Evolutionary conservation across 2,329 filamentous ascomycete genomes (phyloP), one percentile per base, ranked within the genome.

Genomic region (Pyrenophora teres): DNA sequence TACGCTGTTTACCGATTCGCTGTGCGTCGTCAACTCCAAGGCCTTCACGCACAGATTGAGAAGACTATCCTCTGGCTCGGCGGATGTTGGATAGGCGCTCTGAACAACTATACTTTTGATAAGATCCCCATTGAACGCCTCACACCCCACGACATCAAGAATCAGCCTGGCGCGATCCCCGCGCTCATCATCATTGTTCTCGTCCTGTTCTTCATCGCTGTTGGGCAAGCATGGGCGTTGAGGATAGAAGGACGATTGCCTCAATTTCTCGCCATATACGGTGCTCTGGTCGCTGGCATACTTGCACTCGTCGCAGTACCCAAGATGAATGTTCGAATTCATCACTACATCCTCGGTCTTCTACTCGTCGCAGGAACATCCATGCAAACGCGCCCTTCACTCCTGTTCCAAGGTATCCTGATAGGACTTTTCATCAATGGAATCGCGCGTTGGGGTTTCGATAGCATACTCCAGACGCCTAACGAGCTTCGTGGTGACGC

Each of bases 61-160:
- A 97, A 96, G 79, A 90, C 91, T 0, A 75, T 97, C 2, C 80
- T 97, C 23, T 97, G 92, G 88, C 80, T 99, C 0, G 92, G 92
- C 1, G 87, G 86, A 6, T 92, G 89, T 68, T 99, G 95, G 88
- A 85, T 97, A 33, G 94, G 92, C 13, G 87, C 90, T 1, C 76
- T 99, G 60, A 93, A 93, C 67, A 97, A 97, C 75, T 95, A 97
- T 74, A 97, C 94, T 0, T 90, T 99, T 67, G 89, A 91, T 64
- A 88, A 90, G 75, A 97, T 99, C 55, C 94, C 94, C 0, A 94
- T 99, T 60, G 86, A 92, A 72, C 87, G 94, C 2, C 81, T 99
- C n/a, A 97, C 90, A 7, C 86, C 87, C 0, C 91, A 95, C 70
- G 94, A 99, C 68, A 84, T 99, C 37, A 78, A 88, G 40, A 87